A percentile compares a stretch with the other conserved stretches of the same genome.
phyloP scores from a whole-genome alignment of 345 rosid genomes.

The Lenwebbia sp. region DNA sequence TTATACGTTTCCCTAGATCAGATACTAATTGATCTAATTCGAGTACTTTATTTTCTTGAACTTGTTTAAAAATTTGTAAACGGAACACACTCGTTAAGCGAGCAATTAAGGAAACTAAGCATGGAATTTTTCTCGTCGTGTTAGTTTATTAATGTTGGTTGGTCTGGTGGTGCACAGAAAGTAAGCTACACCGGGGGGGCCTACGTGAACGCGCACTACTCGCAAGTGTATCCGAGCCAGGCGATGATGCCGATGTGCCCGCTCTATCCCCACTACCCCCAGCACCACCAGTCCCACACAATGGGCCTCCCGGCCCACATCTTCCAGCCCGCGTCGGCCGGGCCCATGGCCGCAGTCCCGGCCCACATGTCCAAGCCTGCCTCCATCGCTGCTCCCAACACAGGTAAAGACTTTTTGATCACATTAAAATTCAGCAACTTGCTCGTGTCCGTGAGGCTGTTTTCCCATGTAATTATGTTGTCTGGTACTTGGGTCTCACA shows the following conservation, averaged over 20 bases:
- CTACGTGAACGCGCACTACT: slow-evolving; percentile 59
- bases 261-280: slow-evolving; percentile 61
- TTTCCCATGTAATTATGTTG: not conserved
- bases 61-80: not conserved
- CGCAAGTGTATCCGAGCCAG: slow-evolving; percentile 66
- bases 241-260: slow-evolving; percentile 84
- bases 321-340: slow-evolving; percentile 31
- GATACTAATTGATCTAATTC: not conserved
- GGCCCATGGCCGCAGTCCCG: slow-evolving; percentile 28
- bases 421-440: not conserved
- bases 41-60: not conserved
- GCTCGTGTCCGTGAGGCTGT: not conserved
- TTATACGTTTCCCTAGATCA: not conserved
- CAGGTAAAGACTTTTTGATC: slow-evolving; percentile 32
- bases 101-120: not conserved
- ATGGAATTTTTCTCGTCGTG: not conserved
- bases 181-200: slow-evolving; percentile 43
- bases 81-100: not conserved
- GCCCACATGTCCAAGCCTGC: slow-evolving; percentile 46
- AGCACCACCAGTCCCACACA: slow-evolving; percentile 53
- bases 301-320: slow-evolving; percentile 71
- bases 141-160: not conserved
- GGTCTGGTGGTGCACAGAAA: slow-evolving; percentile 31
- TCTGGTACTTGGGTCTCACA: not conserved
- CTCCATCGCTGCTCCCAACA: slow-evolving; percentile 28